These are phyloP conservation scores for Mycosphaerella arachidis DNA, from an alignment of 2,329 filamentous ascomycete species.

Conservation along the genomic window DNA sequence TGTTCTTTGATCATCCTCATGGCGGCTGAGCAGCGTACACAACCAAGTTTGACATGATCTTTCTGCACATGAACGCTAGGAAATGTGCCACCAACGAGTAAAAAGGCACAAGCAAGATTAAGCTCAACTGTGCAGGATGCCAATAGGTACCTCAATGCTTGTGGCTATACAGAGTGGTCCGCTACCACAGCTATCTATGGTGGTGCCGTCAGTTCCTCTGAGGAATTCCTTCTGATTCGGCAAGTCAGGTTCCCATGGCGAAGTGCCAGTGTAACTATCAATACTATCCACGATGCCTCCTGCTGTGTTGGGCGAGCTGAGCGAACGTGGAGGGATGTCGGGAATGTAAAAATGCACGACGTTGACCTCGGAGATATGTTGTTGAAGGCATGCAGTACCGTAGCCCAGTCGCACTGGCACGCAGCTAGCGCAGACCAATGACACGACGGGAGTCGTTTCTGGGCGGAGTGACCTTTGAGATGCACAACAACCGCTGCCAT, in stretches of 20 bases:
- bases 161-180: background rate
- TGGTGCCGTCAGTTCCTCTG: background rate
- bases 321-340: background rate
- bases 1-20: background rate
- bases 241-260: too few species aligned
- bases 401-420: background rate
- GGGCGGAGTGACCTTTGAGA: background rate
- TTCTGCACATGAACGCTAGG: background rate
- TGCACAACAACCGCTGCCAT: background rate
- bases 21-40: background rate
- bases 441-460: background rate
- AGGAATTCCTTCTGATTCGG: background rate
- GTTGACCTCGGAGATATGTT: background rate
- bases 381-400: background rate
- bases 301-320: too few species aligned
- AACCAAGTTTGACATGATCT: background rate
- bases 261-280: background rate
- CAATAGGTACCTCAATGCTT: background rate
- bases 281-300: background rate
- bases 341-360: background rate
- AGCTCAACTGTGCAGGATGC: background rate
- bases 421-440: background rate
- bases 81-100: background rate
- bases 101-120: background rate
- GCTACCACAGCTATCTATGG: too few species aligned